A percentile compares a stretch with the other conserved stretches of the same genome.
Evolutionary conservation across 202 grass and related monocot genomes (phyloP).

Genomic region (Alloteropsis angusta): DNA sequence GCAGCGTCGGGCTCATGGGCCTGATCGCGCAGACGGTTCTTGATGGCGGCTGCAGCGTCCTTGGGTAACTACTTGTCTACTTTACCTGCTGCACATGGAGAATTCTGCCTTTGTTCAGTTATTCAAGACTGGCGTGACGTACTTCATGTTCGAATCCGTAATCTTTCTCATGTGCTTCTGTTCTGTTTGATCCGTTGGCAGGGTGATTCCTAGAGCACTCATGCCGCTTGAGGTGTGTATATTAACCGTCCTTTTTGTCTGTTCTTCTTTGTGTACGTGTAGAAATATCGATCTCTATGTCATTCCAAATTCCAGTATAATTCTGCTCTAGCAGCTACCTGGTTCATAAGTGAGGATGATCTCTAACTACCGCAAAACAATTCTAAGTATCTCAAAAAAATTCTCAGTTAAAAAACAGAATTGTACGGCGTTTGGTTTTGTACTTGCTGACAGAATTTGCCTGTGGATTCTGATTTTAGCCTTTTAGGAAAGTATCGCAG

Average conservation of each 20-base stretch:
- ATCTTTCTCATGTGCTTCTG: not conserved
- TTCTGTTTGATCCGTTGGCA: conserved; percentile 35
- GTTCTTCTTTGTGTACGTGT: not conserved
- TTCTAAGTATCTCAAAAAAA: too few species aligned
- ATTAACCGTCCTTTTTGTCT: not conserved
- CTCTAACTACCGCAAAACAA: not conserved
- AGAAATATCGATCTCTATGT: not conserved
- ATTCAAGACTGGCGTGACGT: not conserved
- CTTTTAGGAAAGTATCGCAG: not conserved
- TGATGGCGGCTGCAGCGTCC: conserved; percentile 78
- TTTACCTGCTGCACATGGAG: not conserved
- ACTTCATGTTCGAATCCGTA: not conserved
- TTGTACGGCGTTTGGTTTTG: not conserved
- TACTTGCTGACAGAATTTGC: not conserved
- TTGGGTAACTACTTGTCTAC: conserved; percentile 52
- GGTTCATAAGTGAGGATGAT: not conserved
- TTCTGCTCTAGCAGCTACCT: not conserved
- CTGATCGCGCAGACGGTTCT: conserved; percentile 83
- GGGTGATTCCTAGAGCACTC: conserved; percentile 91
- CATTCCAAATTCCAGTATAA: too few species aligned
- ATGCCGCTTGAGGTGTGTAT: conserved; percentile 74
- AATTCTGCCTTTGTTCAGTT: conserved; percentile 1
- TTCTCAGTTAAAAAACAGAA: not conserved
- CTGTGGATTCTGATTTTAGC: not conserved
- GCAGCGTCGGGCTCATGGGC: conserved; percentile 93